Conservation (phyloP, 2,329 filamentous ascomycete species). For the Aspergillus sp. region DNA sequence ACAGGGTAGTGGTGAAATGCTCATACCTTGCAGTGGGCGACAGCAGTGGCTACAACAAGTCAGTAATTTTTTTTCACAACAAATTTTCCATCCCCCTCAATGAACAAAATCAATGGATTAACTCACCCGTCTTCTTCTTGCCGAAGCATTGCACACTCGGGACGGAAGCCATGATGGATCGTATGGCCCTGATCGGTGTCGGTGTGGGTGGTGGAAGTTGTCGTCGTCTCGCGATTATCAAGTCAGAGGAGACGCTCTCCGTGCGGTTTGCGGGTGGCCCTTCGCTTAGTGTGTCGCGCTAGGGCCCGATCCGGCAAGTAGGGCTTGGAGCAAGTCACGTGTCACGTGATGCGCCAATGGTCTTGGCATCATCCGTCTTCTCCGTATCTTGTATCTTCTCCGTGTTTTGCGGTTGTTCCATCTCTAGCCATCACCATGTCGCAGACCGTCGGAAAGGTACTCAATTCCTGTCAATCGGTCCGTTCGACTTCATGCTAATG, state of each 20-base stretch:
- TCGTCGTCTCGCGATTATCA: slow-evolving; percentile 31
- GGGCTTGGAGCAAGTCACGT: slow-evolving; percentile 23
- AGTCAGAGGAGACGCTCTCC: slow-evolving; percentile 2
- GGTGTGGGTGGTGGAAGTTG: slow-evolving; percentile 35
- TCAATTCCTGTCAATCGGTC: slow-evolving; percentile 3
- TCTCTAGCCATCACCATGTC: slow-evolving; percentile 34
- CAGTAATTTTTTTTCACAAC: slow-evolving; percentile 5
- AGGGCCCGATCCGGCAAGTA: slow-evolving; percentile 16
- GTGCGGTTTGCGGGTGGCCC: slow-evolving; percentile 36
- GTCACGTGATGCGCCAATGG: slow-evolving; percentile 1
- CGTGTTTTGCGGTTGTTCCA: too few relatives aligned
- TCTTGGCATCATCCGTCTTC: not conserved
- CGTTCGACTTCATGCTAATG: slow-evolving; percentile 1
- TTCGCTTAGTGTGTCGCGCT: slow-evolving; percentile 41
- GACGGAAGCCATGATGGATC: slow-evolving; percentile 67
- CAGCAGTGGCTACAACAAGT: slow-evolving; percentile 65
- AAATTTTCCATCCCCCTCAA: not conserved
- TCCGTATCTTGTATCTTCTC: not conserved
- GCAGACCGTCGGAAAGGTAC: slow-evolving; percentile 45
- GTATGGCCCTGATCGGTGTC: slow-evolving; percentile 41
- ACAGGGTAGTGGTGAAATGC: slow-evolving; percentile 11
- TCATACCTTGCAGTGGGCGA: slow-evolving; percentile 88
- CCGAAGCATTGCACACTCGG: slow-evolving; percentile 97
- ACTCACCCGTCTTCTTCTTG: slow-evolving; percentile 81
- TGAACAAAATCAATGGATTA: slow-evolving; percentile 8